Conservation (phyloP, 1,284 basidiomycete genomes). For the Pseudozyma tsukubaensis region DNA sequence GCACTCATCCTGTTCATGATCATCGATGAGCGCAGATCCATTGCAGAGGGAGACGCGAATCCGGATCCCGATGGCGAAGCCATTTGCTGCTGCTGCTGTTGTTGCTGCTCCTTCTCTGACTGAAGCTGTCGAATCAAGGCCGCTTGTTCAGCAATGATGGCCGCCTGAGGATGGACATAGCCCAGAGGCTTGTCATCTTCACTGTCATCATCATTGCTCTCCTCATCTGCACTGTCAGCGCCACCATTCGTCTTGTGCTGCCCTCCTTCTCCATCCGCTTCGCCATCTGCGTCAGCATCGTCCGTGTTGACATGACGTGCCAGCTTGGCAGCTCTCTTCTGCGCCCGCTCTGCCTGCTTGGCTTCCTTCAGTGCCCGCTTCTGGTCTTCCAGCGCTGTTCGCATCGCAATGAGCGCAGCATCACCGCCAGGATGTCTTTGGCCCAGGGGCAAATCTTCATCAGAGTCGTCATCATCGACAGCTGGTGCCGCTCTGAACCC, state of each 20-base stretch:
- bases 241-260: neutral
- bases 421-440: slow-evolving; percentile 46
- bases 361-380: slow-evolving; percentile 37
- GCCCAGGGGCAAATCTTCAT: slow-evolving; percentile 59
- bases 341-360: slow-evolving; percentile 25
- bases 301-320: slow-evolving; percentile 20
- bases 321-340: slow-evolving; percentile 28
- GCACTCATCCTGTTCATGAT: slow-evolving; percentile 34
- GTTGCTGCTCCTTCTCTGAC: slow-evolving; percentile 52
- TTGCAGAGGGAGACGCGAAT: slow-evolving; percentile 23
- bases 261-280: neutral
- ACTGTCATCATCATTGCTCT: slow-evolving; percentile 33
- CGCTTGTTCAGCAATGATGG: slow-evolving; percentile 66
- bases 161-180: slow-evolving; percentile 61
- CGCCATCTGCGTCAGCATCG: slow-evolving; percentile 11
- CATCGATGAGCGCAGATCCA: slow-evolving; percentile 29
- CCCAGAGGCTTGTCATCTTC: slow-evolving; percentile 63
- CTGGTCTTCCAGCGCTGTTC: slow-evolving; percentile 29
- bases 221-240: slow-evolving; percentile 1
- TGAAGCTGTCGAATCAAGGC: slow-evolving; percentile 61
- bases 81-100: slow-evolving; percentile 24
- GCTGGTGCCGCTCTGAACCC: neutral
- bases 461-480: slow-evolving; percentile 46
- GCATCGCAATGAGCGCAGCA: slow-evolving; percentile 30
- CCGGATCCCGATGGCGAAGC: slow-evolving; percentile 13